These are phyloP conservation scores for Colletotrichum destructivum DNA, from an alignment of 2,329 filamentous ascomycete species.

Conservation along the genomic window DNA sequence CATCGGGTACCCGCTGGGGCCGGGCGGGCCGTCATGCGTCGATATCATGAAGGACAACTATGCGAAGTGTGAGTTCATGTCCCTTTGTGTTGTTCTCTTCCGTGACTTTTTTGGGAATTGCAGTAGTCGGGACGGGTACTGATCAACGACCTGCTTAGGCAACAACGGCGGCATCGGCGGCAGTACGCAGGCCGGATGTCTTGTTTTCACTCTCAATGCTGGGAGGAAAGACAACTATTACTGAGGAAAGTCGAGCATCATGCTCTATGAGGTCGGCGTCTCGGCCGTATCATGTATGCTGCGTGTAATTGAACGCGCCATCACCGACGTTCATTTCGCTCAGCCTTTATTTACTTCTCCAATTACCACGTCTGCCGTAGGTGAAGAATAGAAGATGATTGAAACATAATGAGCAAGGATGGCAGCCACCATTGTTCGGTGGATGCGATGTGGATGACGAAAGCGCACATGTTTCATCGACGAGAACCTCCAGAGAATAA, in stretches of 20 bases:
- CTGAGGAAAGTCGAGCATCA: background rate
- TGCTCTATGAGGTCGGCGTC: background rate
- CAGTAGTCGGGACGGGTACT: background rate
- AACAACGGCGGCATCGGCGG: conserved; percentile 7
- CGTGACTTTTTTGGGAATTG: too few relatives aligned
- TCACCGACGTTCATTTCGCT: too few relatives aligned
- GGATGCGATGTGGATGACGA: too few relatives aligned
- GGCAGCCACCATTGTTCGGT: too few relatives aligned
- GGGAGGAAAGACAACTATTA: background rate
- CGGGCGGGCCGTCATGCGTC: background rate
- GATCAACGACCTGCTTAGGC: background rate
- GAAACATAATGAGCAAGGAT: too few relatives aligned
- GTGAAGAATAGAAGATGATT: too few relatives aligned
- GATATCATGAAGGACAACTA: background rate
- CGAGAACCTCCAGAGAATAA: too few relatives aligned
- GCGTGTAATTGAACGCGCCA: too few relatives aligned
- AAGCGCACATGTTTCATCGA: too few relatives aligned
- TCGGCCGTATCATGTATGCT: too few relatives aligned
- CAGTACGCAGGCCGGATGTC: conserved; percentile 8
- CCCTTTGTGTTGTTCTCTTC: background rate
- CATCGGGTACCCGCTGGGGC: background rate
- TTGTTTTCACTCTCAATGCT: conserved; percentile 1
- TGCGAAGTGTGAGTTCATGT: background rate
- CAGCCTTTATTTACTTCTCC: too few relatives aligned
- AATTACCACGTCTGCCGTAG: too few relatives aligned